Conservation (phyloP, 2,329 filamentous ascomycete genomes). For the Penicillium hesseltinei region DNA sequence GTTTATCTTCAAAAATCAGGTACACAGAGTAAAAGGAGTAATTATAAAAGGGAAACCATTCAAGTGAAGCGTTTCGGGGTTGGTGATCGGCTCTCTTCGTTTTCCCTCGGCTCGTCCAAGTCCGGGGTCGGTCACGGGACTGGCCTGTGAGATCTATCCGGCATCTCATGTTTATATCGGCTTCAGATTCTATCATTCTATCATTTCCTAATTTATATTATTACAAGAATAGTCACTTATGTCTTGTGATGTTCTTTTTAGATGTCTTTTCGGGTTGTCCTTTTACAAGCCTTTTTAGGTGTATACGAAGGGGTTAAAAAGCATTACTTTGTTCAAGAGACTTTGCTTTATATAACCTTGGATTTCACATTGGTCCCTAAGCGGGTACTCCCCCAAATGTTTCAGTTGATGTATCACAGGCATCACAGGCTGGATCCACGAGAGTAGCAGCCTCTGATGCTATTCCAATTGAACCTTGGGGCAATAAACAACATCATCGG, state of each 20-base stretch:
- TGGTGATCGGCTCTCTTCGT: conserved; percentile 26
- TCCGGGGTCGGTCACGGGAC: conserved; percentile 38
- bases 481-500: not conserved
- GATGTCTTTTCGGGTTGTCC: no score
- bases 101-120: conserved; percentile 37
- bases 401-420: not conserved
- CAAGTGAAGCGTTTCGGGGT: not conserved
- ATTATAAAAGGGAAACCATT: not conserved
- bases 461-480: not conserved
- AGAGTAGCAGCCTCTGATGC: not conserved
- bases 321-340: no score
- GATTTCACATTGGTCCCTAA: no score
- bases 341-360: no score
- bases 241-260: no score
- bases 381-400: not conserved
- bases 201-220: not conserved
- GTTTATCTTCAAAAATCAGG: not conserved
- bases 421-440: not conserved
- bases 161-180: not conserved
- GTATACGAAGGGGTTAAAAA: no score
- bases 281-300: no score
- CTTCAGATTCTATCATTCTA: not conserved
- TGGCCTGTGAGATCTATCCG: conserved; percentile 7
- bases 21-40: not conserved
- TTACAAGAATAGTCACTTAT: no score